These are phyloP conservation scores for Linum lewisii DNA, from an alignment of 345 rosid species.

Conservation along the genomic window DNA sequence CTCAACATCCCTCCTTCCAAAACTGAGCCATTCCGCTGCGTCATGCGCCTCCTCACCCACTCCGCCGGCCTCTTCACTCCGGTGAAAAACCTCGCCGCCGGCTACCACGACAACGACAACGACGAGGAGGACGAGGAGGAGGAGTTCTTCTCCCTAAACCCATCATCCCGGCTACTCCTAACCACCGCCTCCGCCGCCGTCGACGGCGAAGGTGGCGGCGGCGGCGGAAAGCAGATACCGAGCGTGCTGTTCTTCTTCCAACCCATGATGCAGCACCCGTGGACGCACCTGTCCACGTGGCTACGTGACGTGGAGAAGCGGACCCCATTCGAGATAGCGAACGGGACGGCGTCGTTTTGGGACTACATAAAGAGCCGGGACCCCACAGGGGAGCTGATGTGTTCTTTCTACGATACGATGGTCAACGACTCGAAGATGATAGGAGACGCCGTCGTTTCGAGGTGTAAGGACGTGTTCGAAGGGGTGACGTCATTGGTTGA, in stretches of 20 bases:
- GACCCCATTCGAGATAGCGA: background rate
- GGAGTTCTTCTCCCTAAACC: background rate
- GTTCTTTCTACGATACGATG: background rate
- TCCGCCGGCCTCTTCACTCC: background rate
- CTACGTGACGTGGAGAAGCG: background rate
- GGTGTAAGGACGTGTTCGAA: slow-evolving; percentile 12
- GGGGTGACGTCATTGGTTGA: slow-evolving; percentile 9
- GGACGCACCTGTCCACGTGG: background rate
- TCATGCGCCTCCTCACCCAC: background rate
- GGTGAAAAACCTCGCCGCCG: background rate
- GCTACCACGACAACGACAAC: too few species aligned
- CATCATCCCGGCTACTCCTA: background rate
- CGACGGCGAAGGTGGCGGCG: background rate
- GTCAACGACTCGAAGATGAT: background rate
- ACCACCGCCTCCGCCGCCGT: too few species aligned
- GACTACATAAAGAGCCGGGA: background rate
- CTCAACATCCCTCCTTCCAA: background rate
- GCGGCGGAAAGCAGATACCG: background rate
- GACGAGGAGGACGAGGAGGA: background rate
- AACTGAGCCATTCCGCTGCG: background rate
- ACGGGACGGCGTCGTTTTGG: slow-evolving; percentile 1
- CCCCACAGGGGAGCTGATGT: background rate
- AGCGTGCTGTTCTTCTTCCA: background rate
- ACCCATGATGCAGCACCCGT: background rate
- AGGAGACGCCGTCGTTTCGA: background rate